Conservation (phyloP, 2,329 filamentous ascomycete species). For the Paraphoma chrysanthemicola region DNA sequence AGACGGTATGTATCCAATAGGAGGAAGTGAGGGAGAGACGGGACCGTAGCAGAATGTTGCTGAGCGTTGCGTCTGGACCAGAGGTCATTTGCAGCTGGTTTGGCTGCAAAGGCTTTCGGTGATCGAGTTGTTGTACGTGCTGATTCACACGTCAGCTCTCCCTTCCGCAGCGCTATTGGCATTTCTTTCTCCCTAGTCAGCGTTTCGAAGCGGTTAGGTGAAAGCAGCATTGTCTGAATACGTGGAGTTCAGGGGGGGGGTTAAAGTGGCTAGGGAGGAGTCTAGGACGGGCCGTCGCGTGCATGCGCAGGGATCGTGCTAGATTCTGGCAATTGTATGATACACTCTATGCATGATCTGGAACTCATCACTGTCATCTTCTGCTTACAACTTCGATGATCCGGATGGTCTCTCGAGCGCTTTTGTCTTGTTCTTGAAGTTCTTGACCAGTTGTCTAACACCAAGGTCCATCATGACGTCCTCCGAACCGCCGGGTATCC, state of each 20-base stretch:
- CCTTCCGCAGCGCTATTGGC: too few species aligned
- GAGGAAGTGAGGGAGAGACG: background rate
- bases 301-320: too few species aligned
- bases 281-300: too few species aligned
- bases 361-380: background rate
- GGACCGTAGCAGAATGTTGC: background rate
- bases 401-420: conserved; percentile 55
- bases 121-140: background rate
- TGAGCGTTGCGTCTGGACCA: background rate
- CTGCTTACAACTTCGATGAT: conserved; percentile 53
- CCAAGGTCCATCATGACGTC: conserved; percentile 76
- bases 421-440: conserved; percentile 66
- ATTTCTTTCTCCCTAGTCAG: too few species aligned
- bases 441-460: conserved; percentile 73
- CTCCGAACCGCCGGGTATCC: conserved; percentile 72
- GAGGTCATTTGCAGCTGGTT: too few species aligned
- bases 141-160: too few species aligned
- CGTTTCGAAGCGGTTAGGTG: too few species aligned
- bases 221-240: too few species aligned
- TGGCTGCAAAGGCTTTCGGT: background rate
- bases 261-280: too few species aligned
- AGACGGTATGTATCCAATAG: background rate
- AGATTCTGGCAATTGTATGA: too few species aligned
- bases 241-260: too few species aligned
- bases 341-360: background rate